A percentile compares a stretch with the other conserved stretches of the same genome.
Conservation (phyloP, 176 grass and related monocot species). For the Dactylis glomerata region DNA sequence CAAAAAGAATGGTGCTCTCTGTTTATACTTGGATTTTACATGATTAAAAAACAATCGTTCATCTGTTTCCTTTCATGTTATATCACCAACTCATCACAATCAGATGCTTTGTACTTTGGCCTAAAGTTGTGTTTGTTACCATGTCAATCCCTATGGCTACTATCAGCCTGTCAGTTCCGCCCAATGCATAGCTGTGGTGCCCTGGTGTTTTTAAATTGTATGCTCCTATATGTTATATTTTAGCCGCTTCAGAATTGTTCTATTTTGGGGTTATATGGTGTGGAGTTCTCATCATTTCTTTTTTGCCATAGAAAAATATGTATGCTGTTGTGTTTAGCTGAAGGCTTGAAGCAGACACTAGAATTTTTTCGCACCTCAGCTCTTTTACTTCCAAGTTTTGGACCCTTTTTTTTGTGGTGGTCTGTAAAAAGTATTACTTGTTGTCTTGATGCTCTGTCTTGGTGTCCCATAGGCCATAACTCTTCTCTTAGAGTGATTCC, state of each 20-base stretch:
- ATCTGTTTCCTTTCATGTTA: conserved; percentile 12
- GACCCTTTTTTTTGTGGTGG: not conserved
- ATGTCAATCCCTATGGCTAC: not conserved
- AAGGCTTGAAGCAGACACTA: not conserved
- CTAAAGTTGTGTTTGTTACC: not conserved
- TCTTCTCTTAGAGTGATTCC: not conserved
- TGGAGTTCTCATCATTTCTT: not conserved
- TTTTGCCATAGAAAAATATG: not conserved
- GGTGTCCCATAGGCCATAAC: not conserved
- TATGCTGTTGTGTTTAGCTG: not conserved
- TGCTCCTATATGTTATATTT: conserved; percentile 17
- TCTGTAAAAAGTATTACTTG: conserved; percentile 3
- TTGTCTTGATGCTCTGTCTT: not conserved
- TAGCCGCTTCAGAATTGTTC: not conserved
- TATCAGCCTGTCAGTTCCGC: not conserved
- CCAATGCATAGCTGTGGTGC: conserved; percentile 1
- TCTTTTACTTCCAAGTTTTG: not conserved
- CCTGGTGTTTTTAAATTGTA: not conserved
- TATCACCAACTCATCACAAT: not conserved
- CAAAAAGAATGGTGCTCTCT: not conserved
- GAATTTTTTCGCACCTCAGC: not conserved
- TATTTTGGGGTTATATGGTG: not conserved
- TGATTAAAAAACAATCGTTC: not conserved
- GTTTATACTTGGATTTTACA: not conserved
- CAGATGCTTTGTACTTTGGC: not conserved